Evolutionary conservation across 2,329 filamentous ascomycete genomes (phyloP).

Genomic region (Colletotrichum higginsianum): DNA sequence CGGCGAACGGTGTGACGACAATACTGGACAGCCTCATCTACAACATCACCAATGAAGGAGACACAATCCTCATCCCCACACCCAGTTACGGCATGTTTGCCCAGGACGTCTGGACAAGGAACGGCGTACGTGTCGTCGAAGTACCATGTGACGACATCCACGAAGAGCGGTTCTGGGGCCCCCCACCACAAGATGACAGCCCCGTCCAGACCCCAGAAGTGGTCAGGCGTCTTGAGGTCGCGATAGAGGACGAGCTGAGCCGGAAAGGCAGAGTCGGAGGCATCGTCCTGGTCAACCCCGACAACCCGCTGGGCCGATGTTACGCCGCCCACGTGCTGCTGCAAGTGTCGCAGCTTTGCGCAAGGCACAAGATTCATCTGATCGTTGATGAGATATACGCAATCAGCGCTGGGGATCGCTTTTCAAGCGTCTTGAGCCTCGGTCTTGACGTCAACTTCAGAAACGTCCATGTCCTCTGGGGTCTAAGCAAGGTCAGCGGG

Average conservation of each 20-base stretch:
- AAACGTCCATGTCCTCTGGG: conserved; percentile 33
- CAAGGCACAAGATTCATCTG: conserved; percentile 20
- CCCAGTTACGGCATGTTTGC: conserved; percentile 16
- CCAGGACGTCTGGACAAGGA: conserved; percentile 14
- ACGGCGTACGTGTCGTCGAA: conserved; percentile 16
- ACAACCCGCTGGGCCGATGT: conserved; percentile 23
- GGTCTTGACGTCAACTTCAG: conserved; percentile 17
- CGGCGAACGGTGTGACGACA: neutral
- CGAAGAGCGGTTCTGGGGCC: conserved; percentile 24
- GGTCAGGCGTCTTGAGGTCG: conserved; percentile 5
- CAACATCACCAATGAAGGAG: conserved; percentile 18
- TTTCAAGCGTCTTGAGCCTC: conserved; percentile 27
- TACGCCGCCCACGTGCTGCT: conserved; percentile 23
- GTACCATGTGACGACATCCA: conserved; percentile 35
- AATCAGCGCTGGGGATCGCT: conserved; percentile 6
- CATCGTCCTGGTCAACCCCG: conserved; percentile 22
- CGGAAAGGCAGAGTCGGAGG: conserved; percentile 7
- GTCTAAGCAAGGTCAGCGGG: conserved; percentile 18
- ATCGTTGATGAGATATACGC: conserved; percentile 33
- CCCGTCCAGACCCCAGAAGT: neutral
- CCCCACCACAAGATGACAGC: neutral
- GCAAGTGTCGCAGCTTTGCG: conserved; percentile 22
- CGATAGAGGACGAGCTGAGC: conserved; percentile 13
- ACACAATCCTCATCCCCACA: conserved; percentile 21
- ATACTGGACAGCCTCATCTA: conserved; percentile 13